Evolutionary conservation across 2,329 filamentous ascomycete genomes (phyloP).

Genomic region (Neofusicoccum kwambonambiense): DNA sequence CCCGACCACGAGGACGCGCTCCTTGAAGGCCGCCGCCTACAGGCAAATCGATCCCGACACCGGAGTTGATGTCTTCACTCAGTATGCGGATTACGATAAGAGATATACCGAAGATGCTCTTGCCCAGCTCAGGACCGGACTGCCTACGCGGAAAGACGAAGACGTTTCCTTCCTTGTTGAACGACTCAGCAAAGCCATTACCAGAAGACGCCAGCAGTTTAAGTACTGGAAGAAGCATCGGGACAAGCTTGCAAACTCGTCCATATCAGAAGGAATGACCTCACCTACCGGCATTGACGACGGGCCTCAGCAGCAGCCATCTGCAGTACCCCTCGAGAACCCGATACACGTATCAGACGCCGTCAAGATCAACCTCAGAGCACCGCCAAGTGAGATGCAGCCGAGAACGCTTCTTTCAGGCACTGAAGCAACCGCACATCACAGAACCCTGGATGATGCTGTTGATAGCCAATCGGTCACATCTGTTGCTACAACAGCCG

Average conservation of each 20-base stretch:
- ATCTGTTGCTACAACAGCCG: constrained; percentile 36
- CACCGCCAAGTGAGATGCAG: constrained; percentile 32
- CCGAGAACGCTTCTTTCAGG: constrained; percentile 36
- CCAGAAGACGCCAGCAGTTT: constrained; percentile 36
- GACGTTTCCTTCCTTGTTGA: constrained; percentile 27
- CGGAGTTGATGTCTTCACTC: constrained; percentile 32
- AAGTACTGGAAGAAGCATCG: constrained; percentile 38
- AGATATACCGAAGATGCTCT: constrained; percentile 33
- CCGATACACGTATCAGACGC: not conserved
- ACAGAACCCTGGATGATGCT: constrained; percentile 37
- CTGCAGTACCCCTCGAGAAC: not conserved
- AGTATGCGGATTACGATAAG: constrained; percentile 32
- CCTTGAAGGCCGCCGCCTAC: constrained; percentile 36
- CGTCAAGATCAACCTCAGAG: constrained; percentile 14
- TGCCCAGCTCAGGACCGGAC: constrained; percentile 23
- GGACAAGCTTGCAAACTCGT: constrained; percentile 29
- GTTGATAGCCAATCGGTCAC: constrained; percentile 37
- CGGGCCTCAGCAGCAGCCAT: not conserved
- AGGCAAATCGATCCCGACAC: constrained; percentile 36
- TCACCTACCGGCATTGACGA: not conserved
- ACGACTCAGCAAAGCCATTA: constrained; percentile 32
- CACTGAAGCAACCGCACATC: constrained; percentile 37
- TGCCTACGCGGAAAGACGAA: constrained; percentile 16
- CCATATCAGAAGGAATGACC: not conserved
- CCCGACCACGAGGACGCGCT: constrained; percentile 34